Percentiles rank a stretch among this genome's conserved stretches.
phyloP scores from a whole-genome alignment of 495 filamentous ascomycete genomes.

The Penicillium crystallinum region DNA sequence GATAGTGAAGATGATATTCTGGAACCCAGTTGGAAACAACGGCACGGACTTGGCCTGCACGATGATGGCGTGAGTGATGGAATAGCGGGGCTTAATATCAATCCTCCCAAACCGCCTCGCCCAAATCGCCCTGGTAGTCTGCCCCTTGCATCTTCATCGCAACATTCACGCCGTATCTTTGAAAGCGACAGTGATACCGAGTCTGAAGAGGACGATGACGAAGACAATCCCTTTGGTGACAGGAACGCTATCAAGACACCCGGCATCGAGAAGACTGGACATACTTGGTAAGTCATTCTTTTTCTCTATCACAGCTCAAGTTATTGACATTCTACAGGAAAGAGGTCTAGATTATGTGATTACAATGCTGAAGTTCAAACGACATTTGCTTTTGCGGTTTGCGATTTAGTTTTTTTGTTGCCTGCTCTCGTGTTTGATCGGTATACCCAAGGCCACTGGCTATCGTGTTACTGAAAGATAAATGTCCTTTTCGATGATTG shows the following conservation, averaged over 20 bases:
- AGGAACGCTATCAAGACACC: slow-evolving; percentile 65
- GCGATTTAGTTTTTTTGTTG: slow-evolving; percentile 1
- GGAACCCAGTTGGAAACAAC: slow-evolving; percentile 33
- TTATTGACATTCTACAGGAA: slow-evolving; percentile 15
- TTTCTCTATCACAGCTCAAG: not conserved
- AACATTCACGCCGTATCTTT: slow-evolving; percentile 19
- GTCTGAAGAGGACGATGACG: slow-evolving; percentile 54
- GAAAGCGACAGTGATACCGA: slow-evolving; percentile 44
- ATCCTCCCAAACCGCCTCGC: slow-evolving; percentile 39
- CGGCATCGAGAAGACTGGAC: slow-evolving; percentile 46
- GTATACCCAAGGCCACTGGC: slow-evolving; percentile 8
- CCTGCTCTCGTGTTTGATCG: slow-evolving; percentile 1
- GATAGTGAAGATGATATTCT: slow-evolving; percentile 68
- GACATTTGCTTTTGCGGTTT: not conserved
- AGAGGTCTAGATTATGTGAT: slow-evolving; percentile 15
- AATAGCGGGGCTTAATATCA: slow-evolving; percentile 39
- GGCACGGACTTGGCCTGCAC: slow-evolving; percentile 9
- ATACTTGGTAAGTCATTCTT: slow-evolving; percentile 44
- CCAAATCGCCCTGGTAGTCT: slow-evolving; percentile 30
- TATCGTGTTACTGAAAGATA: slow-evolving; percentile 2
- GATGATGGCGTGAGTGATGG: slow-evolving; percentile 30
- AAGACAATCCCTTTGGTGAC: slow-evolving; percentile 76
- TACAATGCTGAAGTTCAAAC: not conserved
- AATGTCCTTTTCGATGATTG: not conserved
- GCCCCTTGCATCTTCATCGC: slow-evolving; percentile 25